Base-by-base conservation (phyloP, 139 green algal species). In the Chlamydomonas schloesseri region DNA sequence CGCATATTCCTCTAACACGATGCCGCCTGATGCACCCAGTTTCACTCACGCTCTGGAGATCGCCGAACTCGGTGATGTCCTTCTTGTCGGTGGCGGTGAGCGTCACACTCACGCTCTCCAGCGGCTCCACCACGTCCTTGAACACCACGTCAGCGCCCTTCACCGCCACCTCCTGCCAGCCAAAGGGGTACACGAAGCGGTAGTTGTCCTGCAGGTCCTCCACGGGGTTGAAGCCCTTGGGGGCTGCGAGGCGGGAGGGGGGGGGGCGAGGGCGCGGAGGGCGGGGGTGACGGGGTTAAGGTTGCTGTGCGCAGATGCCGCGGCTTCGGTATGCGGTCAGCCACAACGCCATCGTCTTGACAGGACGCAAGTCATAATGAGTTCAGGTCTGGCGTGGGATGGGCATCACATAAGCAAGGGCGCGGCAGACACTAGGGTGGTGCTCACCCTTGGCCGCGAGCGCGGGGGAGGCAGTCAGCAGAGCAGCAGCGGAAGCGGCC, bases 81-180 rank as follows among this genome's bases (percentile, higher is more conserved):
- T 90, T 70, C 89, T 97, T 99, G 64, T 99, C 94, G 13, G 97
- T 99, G 58, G 93, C 88, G 34, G 97, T 94, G 33, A 99, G 90
- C 60, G 92, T 97, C 29, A 99, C 95, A 71, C 90, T 96, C 26
- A 99, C 95, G 31, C 70, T 95, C 93, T 99, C 98, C 57, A 99
- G 93, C 18, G 98, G 98, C 96, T 99, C 98, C 65, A 99, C 98
- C 36, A 99, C 91, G 79, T 99, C 97, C 94, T 99, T 99, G 92
- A 95, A 99, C 26, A 99, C 96, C 5, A 98, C 88, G 68, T 99
- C 97, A 34, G 89, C 96, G 89, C 78, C 98, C 93, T 11, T 95
- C 76, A 99, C 95, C 0, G 85, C 73, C 65, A 97, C 94, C 88
- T 97, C 95, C 91, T 99, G 97, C 98, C 98, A 99, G 55, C 98